These are phyloP conservation scores for Hymenoscyphus scutula DNA, from an alignment of 2,329 filamentous ascomycete genomes.

Conservation along the genomic window DNA sequence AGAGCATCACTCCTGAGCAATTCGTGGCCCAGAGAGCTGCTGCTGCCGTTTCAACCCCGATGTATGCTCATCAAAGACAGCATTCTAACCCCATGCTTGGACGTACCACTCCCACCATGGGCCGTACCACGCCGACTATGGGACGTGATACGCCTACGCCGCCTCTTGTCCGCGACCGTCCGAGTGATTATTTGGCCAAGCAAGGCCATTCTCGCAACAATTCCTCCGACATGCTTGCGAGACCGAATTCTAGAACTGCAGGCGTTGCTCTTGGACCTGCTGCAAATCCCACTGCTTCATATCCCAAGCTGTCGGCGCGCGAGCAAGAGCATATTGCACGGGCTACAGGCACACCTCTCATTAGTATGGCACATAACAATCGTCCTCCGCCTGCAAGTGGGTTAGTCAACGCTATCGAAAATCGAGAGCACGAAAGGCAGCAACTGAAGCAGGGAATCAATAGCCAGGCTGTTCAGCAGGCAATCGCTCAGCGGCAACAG, in stretches of 20 bases:
- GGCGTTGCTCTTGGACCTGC: slow-evolving; percentile 37
- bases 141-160: slow-evolving; percentile 43
- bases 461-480: slow-evolving; percentile 69
- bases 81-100: slow-evolving; percentile 51
- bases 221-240: slow-evolving; percentile 47
- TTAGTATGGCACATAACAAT: slow-evolving; percentile 55
- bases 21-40: slow-evolving; percentile 77
- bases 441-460: slow-evolving; percentile 67
- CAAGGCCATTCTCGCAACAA: slow-evolving; percentile 43
- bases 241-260: slow-evolving; percentile 60
- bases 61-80: slow-evolving; percentile 58
- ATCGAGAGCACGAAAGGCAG: slow-evolving; percentile 73
- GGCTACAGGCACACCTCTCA: slow-evolving; percentile 72
- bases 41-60: slow-evolving; percentile 51
- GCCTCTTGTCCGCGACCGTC: slow-evolving; percentile 41
- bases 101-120: slow-evolving; percentile 39
- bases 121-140: slow-evolving; percentile 40
- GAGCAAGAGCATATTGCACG: slow-evolving; percentile 89
- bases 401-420: slow-evolving; percentile 76
- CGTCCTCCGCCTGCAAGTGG: slow-evolving; percentile 50
- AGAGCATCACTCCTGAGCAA: slow-evolving; percentile 68
- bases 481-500: slow-evolving; percentile 67
- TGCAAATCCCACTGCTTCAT: slow-evolving; percentile 43
- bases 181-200: slow-evolving; percentile 30
- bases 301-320: slow-evolving; percentile 70